These are phyloP conservation scores for Solanum etuberosum DNA, from an alignment of 257 asterid species.

Conservation along the genomic window DNA sequence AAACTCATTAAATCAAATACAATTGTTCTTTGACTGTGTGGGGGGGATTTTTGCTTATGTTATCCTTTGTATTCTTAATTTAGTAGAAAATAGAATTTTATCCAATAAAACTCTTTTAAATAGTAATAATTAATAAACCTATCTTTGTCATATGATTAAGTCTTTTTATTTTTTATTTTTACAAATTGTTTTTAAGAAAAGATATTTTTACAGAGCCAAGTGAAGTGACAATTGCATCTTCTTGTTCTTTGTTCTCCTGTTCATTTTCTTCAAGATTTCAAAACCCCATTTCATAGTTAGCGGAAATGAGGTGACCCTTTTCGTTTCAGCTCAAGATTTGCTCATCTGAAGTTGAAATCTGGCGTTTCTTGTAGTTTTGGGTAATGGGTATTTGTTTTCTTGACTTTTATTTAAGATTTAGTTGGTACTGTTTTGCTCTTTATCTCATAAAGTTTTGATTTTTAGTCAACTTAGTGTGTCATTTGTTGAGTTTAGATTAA, in stretches of 20 bases:
- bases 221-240: background rate
- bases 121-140: background rate
- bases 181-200: background rate
- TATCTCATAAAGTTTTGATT: background rate
- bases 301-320: background rate
- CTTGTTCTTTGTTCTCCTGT: background rate
- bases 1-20: background rate
- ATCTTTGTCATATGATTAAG: background rate
- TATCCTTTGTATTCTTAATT: background rate
- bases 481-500: background rate
- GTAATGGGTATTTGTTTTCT: background rate
- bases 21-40: background rate
- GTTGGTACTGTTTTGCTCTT: background rate
- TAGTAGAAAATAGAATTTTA: background rate
- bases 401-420: background rate
- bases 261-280: background rate
- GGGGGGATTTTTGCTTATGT: background rate
- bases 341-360: background rate
- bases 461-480: background rate
- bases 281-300: background rate
- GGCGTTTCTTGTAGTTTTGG: background rate
- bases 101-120: background rate
- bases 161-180: background rate
- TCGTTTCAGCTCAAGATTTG: background rate
- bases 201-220: background rate